Evolutionary conservation across 1,284 basidiomycete genomes (phyloP), one percentile per base, ranked within the genome.

Genomic region (Coriolopsis trogii): DNA sequence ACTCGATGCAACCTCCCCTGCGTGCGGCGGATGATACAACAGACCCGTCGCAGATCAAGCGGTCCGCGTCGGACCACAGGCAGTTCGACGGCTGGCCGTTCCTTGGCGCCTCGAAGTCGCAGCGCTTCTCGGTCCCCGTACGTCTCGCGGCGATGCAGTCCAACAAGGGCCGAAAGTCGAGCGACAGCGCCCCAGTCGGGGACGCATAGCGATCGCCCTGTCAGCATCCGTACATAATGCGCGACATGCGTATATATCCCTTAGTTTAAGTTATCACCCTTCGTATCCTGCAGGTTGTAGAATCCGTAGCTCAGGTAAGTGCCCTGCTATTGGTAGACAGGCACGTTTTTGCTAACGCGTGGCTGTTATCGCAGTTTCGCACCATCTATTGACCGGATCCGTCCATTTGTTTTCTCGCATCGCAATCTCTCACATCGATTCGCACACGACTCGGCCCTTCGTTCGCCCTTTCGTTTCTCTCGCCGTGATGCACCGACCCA

Each of bases 51-150:
- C 36, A 54, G 18, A 48, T 58, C 31, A 62, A 58, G 33, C 59
- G 62, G 23, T 45, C 62, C 13, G 43, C 50, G 18, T 58, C 53
- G 3, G 63, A 65, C 28, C 34, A 52, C 29, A 62, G 60, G 49
- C 58, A 55, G 10, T 63, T 63, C 46, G 64, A 66, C 37, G 63
- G 56, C 1, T 66, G 64, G 64, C 63, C 64, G 24, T 66, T 56
- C 52, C 44, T 50, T 13, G 46, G 49, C 16, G 36, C 39, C 13
- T 51, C 53, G 10, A 59, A 47, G 37, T 15, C 51, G 8, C 58
- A 59, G 40, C 52, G 58, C 12, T 59, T 59, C 45, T 59, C 58
- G 12, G 58, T 56, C 16, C 52, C 55, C 10, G 54, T 52, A 3
- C n/a, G n/a, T n/a, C 28, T 56, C 28, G 44, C 51, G 4, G 57